Evolutionary conservation across 2,329 filamentous ascomycete species (phyloP), one percentile per base, ranked within the genome.

Genomic region (Paecilomyces fulvus): DNA sequence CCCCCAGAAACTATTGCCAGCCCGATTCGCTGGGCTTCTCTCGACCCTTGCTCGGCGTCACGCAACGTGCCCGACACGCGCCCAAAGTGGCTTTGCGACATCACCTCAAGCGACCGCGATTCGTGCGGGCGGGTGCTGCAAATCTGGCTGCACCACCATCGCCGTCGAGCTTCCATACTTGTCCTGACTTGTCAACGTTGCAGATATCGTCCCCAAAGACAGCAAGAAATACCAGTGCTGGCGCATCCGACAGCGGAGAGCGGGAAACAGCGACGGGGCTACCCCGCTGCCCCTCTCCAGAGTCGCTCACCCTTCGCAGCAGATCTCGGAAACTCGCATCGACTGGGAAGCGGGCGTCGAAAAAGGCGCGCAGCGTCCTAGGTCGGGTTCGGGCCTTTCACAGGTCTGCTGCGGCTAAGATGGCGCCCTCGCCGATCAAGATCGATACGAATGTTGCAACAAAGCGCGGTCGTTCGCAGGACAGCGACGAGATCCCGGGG

Each of bases 111-210:
- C 51, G 20, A 53, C 57, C 49, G 52, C 57, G 51, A 55, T 54
- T 62, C 59, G 60, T 58, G 57, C 60, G 61, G 59, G 62, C 60
- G 61, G 62, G 61, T 63, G 62, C 63, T 60, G 68, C 62, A 72
- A 75, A 67, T 62, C 70, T 74, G 73, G 73, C 72, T 68, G 66
- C 67, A 65, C 67, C 70, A 66, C 66, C 64, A 37, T 64, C 67
- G 59, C 66, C 66, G 63, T 68, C 70, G 71, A 71, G 70, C 72
- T 73, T 67, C 59, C 63, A 70, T 63, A 73, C 73, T 71, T 75
- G 72, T 70, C 72, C 72, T 64, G 71, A 75, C 67, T 67, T 74
- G 61, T 72, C 70, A 49, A 65, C 67, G 56, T 64, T 73, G 61
- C 69, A 68, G 61, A 69, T 68, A 63, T 62, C 66, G 56, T 60